Evolutionary conservation across 2,329 filamentous ascomycete species (phyloP), one percentile per base, ranked within the genome.

Genomic region (Pezicula rhizophila): DNA sequence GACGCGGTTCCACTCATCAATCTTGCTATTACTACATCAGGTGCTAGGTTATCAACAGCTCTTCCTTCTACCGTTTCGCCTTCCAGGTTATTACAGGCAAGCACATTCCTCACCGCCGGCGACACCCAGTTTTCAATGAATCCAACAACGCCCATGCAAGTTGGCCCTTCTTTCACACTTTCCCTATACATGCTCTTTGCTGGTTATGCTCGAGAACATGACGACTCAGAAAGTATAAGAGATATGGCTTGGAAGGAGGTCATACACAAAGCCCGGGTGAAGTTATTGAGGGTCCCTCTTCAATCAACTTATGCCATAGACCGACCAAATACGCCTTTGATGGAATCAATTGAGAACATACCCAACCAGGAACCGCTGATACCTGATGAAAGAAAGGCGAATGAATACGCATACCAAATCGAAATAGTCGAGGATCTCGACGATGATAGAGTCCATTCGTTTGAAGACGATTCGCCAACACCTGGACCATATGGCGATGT

Each of bases 171-270:
- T 0, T 97, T 96, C 61, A 85, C 80, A 0, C 67, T 97, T 7
- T 95, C 91, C 0, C 71, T 97, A 57, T 99, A 97, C 67, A 96
- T 97, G 90, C 77, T 97, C 1, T 99, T 97, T 60, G 76, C 84
- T 2, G 87, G 89, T 2, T 90, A 97, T 66, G 73, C 84, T 33
- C 69, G 79, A 35, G 70, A 74, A 2, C 73, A 60, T 14, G 50
- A 57, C 40, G 53, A 58, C 39, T 48, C 56, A 38, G 56, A 60
- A 8, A 55, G 46, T 34, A 47, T 54, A 35, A 57, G 58, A 46
- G 58, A 62, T 40, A 60, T 89, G 0, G 86, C 91, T 1, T 97
- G 93, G 93, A 93, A 97, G 64, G 92, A 99, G 65, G 90, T 95
- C 37, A 84, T 96, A 52, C 91, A 97, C 70, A 99, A 97, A 66